These are phyloP conservation scores for Emiliania huxleyi DNA, from an alignment of 78 protist genomes.

Conservation along the genomic window DNA sequence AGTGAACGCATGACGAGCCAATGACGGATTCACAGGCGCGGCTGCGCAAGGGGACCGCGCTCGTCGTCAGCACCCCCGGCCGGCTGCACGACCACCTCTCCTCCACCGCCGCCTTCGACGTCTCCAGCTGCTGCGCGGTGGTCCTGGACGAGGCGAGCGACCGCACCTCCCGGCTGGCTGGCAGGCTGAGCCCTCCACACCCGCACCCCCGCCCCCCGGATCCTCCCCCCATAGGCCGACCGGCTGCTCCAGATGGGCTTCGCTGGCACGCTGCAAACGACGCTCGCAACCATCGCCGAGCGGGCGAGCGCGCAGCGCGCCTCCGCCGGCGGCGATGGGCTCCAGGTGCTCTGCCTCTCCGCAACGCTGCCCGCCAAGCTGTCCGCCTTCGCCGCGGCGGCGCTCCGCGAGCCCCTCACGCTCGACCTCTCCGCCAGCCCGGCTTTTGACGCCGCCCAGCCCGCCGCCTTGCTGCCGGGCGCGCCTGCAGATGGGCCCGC, in stretches of 20 bases:
- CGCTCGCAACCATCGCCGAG: conserved; percentile 20
- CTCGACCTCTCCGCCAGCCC: background rate
- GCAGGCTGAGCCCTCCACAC: no score
- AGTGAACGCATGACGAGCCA: no score
- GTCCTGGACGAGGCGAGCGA: conserved; percentile 93
- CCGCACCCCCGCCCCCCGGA: no score
- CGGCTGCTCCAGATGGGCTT: conserved; percentile 79
- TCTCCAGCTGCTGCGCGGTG: conserved; percentile 13
- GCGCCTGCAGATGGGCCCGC: background rate
- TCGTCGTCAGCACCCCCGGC: conserved; percentile 85
- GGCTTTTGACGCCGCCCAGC: background rate
- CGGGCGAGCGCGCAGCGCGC: background rate
- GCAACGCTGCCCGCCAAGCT: background rate
- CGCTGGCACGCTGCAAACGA: conserved; percentile 55
- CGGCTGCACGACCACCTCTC: conserved; percentile 77
- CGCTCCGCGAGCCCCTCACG: background rate
- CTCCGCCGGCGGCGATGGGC: no score
- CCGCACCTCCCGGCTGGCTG: no score
- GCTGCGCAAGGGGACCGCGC: conserved; percentile 80
- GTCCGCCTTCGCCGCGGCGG: background rate
- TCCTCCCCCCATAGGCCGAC: no score
- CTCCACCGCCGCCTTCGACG: background rate
- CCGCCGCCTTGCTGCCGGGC: background rate
- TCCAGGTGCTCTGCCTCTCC: background rate
- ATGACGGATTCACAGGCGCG: conserved; percentile 69